Evolutionary conservation across 805 yeast species (phyloP).

Genomic region (Teunomyces aglyptinius): DNA sequence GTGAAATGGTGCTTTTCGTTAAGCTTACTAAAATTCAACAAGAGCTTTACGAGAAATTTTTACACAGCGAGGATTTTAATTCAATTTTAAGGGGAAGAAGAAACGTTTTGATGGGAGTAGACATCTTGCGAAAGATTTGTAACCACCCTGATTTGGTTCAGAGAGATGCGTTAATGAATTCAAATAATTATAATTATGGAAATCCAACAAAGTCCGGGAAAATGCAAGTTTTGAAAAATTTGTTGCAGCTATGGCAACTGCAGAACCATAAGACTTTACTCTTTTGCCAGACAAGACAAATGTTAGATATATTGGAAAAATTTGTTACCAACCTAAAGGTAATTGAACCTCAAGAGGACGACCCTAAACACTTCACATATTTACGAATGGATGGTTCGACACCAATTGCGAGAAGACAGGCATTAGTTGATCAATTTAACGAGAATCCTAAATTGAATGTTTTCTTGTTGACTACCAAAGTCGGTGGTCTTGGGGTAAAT

Average conservation of each 20-base stretch:
- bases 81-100: constrained; percentile 73
- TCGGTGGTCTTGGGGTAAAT: constrained; percentile 94
- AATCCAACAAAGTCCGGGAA: constrained; percentile 74
- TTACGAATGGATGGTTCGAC: constrained; percentile 96
- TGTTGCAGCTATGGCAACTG: constrained; percentile 70
- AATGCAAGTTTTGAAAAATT: constrained; percentile 79
- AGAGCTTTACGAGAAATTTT: constrained; percentile 67
- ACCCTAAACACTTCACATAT: constrained; percentile 38
- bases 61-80: constrained; percentile 71
- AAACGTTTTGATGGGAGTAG: constrained; percentile 86
- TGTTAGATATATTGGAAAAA: constrained; percentile 82
- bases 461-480: constrained; percentile 86
- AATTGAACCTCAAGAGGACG: constrained; percentile 11
- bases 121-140: constrained; percentile 85
- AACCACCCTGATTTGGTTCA: constrained; percentile 89
- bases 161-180: constrained; percentile 35
- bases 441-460: constrained; percentile 53
- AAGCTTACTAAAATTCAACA: constrained; percentile 76
- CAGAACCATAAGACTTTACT: constrained; percentile 78
- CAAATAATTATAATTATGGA: constrained; percentile 46
- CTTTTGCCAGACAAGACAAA: constrained; percentile 92
- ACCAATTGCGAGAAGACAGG: constrained; percentile 71
- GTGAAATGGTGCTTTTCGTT: constrained; percentile 92
- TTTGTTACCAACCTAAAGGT: constrained; percentile 48
- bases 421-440: constrained; percentile 79